Evolutionary conservation across 306 rosid species (phyloP).

Genomic region (Mimosa bimucronata): DNA sequence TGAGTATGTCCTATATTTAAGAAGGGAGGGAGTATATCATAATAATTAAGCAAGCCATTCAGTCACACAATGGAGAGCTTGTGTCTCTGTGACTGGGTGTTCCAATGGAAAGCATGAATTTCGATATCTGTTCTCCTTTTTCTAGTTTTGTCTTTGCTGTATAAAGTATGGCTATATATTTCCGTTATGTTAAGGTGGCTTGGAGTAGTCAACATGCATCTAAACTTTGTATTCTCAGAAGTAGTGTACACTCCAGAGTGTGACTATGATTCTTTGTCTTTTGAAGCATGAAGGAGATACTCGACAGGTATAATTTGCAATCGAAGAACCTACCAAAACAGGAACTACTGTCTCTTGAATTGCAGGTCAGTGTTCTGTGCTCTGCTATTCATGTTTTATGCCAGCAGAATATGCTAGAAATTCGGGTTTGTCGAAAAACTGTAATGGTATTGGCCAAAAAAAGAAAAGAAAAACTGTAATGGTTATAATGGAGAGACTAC

Average conservation of each 20-base stretch:
- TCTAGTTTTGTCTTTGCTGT: background rate
- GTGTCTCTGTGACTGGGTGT: background rate
- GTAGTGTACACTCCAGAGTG: background rate
- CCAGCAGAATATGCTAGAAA: background rate
- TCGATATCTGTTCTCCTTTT: background rate
- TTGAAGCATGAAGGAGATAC: constrained; percentile 78
- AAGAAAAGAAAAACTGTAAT: too few species aligned
- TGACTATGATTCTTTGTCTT: constrained; percentile 38
- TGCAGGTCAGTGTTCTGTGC: constrained; percentile 60
- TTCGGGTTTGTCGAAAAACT: background rate
- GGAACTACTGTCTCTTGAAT: constrained; percentile 85
- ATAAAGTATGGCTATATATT: background rate
- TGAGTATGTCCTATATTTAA: too few species aligned
- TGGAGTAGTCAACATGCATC: background rate
- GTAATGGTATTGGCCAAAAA: too few species aligned
- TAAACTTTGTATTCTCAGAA: background rate
- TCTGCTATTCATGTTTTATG: background rate
- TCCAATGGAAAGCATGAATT: background rate
- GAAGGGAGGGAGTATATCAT: too few species aligned
- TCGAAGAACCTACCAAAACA: constrained; percentile 72
- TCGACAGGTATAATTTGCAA: constrained; percentile 77
- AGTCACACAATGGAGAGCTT: too few species aligned
- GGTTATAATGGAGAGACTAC: background rate
- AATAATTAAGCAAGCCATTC: background rate
- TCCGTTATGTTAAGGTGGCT: background rate